Conservation (phyloP, 108 stramenopile genomes). For the Cyclotella sp. region DNA sequence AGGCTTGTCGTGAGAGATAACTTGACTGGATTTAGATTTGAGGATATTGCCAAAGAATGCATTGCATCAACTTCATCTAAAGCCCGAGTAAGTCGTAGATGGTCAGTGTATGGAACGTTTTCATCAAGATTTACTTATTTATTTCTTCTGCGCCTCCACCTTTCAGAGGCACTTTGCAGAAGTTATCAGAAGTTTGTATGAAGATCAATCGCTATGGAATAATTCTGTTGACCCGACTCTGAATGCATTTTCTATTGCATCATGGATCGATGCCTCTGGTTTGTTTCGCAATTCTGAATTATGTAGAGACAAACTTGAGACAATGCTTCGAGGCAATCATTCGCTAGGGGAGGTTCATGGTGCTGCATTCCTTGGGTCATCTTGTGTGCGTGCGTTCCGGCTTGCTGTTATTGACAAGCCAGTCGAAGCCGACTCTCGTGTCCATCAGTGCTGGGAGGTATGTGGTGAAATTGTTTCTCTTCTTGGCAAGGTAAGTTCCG, state of each 20-base stretch:
- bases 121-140: background rate
- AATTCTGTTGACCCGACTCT: constrained; percentile 10
- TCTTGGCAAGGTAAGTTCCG: constrained; percentile 48
- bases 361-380: constrained; percentile 69
- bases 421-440: constrained; percentile 5
- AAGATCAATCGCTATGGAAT: constrained; percentile 54
- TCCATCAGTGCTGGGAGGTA: constrained; percentile 42
- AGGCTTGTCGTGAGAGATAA: constrained; percentile 36
- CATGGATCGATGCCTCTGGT: constrained; percentile 43
- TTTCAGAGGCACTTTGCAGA: constrained; percentile 56
- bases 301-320: constrained; percentile 29
- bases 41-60: constrained; percentile 34
- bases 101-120: background rate
- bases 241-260: constrained; percentile 11
- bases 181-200: constrained; percentile 57
- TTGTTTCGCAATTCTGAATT: constrained; percentile 16
- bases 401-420: background rate
- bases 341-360: constrained; percentile 70
- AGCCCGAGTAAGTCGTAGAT: constrained; percentile 43
- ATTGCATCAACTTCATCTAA: constrained; percentile 63
- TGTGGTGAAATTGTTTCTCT: constrained; percentile 43
- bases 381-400: constrained; percentile 30
- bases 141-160: background rate
- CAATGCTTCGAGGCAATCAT: constrained; percentile 30
- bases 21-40: constrained; percentile 22